Conservation (phyloP, 1,284 basidiomycete genomes). For the Trichosporon sp. region DNA sequence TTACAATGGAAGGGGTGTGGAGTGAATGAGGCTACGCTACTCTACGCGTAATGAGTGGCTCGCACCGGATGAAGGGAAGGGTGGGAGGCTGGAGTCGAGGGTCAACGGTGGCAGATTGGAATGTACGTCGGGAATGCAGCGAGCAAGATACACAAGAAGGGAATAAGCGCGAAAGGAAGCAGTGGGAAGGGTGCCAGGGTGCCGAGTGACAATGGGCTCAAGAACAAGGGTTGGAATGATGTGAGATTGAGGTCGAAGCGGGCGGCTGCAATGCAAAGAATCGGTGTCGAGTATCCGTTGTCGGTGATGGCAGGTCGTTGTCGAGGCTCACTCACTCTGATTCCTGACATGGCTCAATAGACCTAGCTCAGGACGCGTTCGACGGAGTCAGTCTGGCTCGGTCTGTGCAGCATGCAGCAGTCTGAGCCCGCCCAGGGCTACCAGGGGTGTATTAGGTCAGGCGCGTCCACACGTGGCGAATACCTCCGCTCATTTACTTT, state of each 20-base stretch:
- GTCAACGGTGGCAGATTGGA: neutral
- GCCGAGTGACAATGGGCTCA: neutral
- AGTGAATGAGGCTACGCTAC: neutral
- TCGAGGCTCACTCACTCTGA: constrained; percentile 2
- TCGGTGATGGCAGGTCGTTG: constrained; percentile 1
- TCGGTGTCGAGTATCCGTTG: neutral
- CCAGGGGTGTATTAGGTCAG: neutral
- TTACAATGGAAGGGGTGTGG: neutral
- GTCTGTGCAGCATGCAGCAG: too few species aligned
- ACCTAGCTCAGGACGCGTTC: constrained; percentile 4
- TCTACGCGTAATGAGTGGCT: constrained; percentile 8
- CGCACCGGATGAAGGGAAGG: constrained; percentile 1
- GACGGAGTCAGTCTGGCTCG: neutral
- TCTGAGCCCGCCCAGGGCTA: neutral
- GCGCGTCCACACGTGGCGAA: constrained; percentile 8
- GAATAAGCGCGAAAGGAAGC: neutral
- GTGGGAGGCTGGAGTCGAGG: constrained; percentile 7
- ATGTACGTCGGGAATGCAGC: neutral
- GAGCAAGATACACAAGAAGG: constrained; percentile 3
- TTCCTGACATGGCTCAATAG: neutral
- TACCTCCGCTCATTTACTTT: constrained; percentile 9
- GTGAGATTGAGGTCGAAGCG: neutral
- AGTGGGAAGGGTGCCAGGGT: neutral
- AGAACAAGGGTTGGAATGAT: neutral
- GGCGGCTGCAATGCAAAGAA: neutral